Evolutionary conservation across 805 yeast species (phyloP).

Genomic region (Cyberlindnera maclurae): DNA sequence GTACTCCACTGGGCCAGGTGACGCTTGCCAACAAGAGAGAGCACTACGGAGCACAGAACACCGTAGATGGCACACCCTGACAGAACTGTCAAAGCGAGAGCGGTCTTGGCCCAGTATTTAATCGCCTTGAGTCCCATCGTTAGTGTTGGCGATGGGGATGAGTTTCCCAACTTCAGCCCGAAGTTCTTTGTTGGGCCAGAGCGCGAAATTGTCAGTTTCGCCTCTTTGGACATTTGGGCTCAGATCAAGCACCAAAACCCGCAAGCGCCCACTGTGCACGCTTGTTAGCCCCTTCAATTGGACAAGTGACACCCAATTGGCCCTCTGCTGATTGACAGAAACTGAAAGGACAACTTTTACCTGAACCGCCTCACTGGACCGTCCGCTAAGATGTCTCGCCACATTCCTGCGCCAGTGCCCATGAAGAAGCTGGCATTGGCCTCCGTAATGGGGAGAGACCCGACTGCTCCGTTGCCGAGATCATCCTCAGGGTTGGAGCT

Average conservation of each 20-base stretch:
- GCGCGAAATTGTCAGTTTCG: too few relatives aligned
- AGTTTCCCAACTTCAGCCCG: too few relatives aligned
- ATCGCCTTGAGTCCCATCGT: conserved; percentile 17
- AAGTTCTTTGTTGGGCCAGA: too few relatives aligned
- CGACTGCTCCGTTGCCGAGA: conserved; percentile 5
- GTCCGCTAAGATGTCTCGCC: conserved; percentile 4
- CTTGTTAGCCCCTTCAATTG: too few relatives aligned
- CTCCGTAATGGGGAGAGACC: conserved; percentile 1
- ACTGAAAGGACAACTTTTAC: too few relatives aligned
- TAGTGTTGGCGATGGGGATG: not conserved
- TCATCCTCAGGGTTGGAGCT: conserved; percentile 14
- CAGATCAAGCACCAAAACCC: too few relatives aligned
- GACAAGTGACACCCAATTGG: too few relatives aligned
- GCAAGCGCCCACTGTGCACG: too few relatives aligned
- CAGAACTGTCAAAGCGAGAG: conserved; percentile 46
- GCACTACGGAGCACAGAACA: conserved; percentile 61
- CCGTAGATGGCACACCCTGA: conserved; percentile 67
- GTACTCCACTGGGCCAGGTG: conserved; percentile 84
- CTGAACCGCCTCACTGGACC: too few relatives aligned
- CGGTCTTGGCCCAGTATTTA: conserved; percentile 50
- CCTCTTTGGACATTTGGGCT: too few relatives aligned
- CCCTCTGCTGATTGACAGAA: too few relatives aligned
- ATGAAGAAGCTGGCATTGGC: conserved; percentile 13
- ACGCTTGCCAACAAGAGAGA: conserved; percentile 64
- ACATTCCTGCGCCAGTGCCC: conserved; percentile 20